phyloP scores from a whole-genome alignment of 2,329 filamentous ascomycete species.

The Fusarium redolens region DNA sequence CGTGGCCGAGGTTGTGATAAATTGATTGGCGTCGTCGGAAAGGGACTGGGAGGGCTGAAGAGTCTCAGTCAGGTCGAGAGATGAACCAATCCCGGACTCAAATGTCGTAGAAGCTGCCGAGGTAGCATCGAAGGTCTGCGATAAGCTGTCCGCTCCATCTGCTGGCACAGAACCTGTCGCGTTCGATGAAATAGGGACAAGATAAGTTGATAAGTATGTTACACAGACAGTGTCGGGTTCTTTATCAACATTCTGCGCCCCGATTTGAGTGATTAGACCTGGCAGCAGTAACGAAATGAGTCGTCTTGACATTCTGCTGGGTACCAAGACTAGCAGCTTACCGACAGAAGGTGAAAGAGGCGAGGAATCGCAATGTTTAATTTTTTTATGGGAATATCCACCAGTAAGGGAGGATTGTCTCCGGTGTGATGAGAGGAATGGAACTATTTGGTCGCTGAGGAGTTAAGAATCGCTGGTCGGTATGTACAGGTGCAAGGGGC shows the following conservation, averaged over 20 bases:
- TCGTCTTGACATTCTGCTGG: not conserved
- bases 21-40: not conserved
- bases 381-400: fast-evolving
- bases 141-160: no score
- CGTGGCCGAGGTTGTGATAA: fast-evolving
- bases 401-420: fast-evolving
- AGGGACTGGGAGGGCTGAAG: not conserved
- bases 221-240: not conserved
- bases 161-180: not conserved
- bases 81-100: no score
- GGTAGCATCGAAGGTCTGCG: no score
- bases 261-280: fast-evolving
- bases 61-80: not conserved
- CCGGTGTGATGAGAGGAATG: not conserved
- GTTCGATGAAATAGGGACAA: not conserved
- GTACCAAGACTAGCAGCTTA: not conserved
- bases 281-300: not conserved
- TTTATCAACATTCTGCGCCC: not conserved
- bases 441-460: no score
- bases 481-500: not conserved
- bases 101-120: not conserved
- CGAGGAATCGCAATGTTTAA: no score
- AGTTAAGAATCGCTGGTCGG: not conserved
- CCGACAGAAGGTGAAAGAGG: fast-evolving
- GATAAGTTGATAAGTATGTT: not conserved